phyloP scores from a whole-genome alignment of 768 basidiomycete species.

The Strobilomyces echinocephalus region DNA sequence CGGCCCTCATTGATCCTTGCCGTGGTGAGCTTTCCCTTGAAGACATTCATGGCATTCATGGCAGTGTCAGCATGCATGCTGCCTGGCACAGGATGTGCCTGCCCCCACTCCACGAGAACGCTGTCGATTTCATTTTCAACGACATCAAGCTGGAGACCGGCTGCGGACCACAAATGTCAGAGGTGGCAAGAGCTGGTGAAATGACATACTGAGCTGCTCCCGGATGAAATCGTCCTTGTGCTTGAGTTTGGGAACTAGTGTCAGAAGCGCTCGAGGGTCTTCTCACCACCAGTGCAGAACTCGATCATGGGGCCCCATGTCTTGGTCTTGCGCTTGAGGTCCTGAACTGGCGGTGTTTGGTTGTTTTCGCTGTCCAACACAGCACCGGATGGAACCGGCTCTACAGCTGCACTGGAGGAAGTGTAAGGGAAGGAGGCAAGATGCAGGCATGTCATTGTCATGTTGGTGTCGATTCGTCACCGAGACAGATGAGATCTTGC shows the following conservation, averaged over 20 bases:
- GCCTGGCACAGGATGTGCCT: slow-evolving; percentile 93
- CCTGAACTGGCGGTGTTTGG: too few species aligned
- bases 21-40: slow-evolving; percentile 85
- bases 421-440: too few species aligned
- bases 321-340: slow-evolving; percentile 94
- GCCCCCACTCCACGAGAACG: slow-evolving; percentile 89
- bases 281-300: slow-evolving; percentile 90
- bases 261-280: slow-evolving; percentile 93
- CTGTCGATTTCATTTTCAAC: slow-evolving; percentile 95
- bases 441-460: too few species aligned
- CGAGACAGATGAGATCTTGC: too few species aligned
- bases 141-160: slow-evolving; percentile 97
- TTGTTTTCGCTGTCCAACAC: too few species aligned
- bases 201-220: slow-evolving; percentile 81
- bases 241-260: slow-evolving; percentile 94
- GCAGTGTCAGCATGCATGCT: slow-evolving; percentile 94
- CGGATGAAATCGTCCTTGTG: slow-evolving; percentile 98
- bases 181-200: slow-evolving; percentile 1
- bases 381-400: too few species aligned
- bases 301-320: slow-evolving; percentile 97
- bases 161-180: slow-evolving; percentile 36
- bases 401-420: too few species aligned
- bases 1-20: slow-evolving; percentile 98
- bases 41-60: slow-evolving; percentile 92
- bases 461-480: too few species aligned